Base-by-base conservation (phyloP, 129 eudicot genomes). In the Arctium minus region DNA sequence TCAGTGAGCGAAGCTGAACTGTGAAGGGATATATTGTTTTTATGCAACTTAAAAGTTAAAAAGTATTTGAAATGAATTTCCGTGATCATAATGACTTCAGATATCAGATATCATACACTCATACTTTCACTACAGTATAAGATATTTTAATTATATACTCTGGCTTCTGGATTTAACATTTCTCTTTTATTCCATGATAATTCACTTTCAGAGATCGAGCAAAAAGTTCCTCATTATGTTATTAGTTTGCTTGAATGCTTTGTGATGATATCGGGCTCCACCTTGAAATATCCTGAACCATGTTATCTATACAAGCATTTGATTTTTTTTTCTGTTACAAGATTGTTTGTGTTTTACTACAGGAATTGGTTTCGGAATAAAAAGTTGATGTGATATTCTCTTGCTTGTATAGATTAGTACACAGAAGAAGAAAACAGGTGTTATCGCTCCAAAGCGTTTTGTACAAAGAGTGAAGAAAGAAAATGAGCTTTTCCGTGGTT, bases 341-440 rank as follows among this genome's bases (percentile, higher is more conserved):
- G 73, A 62, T 77, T 77, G 27, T n/a, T 11, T 18, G 12, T 77
- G 3, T n/a, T 36, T 36, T 77, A 77, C 35, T 77, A 62, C 11
- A 65, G 11, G 10, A 32, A 78, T 2, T 68, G 35, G 6, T 78
- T 62, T 22, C 42, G 68, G 30, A 56, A 74, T 65, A 11, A 1
- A 68, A n/a, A 17, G 56, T 27, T 82, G 76, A 82, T 73, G 50
- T 75, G 80, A 75, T 42, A 17, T 75, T n/a, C 56, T 80, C 15
- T 74, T 80, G 31, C 75, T 76, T 86, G 40, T 73, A 74, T 86
- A 96, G 99, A 91, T 93, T 88, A 90, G 89, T 83, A 82, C 93
- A 42, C 97, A 91, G 79, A 92, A 92, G 94, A 94, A 94, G 93
- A 94, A 94, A 92, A 94, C 98, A 44, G 97, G 98, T 78, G 97